Percentiles rank a stretch among this genome's conserved stretches.
phyloP scores from a whole-genome alignment of 352 stramenopile species.

The Proteromonas lacertae region DNA sequence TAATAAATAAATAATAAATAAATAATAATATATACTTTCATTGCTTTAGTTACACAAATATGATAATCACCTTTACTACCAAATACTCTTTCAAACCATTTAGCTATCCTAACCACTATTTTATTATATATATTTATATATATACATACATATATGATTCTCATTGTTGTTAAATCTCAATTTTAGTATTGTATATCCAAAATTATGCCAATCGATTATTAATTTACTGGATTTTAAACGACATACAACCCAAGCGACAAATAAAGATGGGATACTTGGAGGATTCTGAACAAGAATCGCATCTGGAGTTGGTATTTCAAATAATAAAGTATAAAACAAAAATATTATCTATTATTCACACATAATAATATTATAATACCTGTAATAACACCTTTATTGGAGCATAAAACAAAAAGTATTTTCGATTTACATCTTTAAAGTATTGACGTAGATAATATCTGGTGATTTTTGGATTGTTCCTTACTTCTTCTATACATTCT shows the following conservation, averaged over 20 bases:
- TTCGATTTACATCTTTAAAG: slow-evolving; percentile 19
- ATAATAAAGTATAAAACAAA: slow-evolving; percentile 23
- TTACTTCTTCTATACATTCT: slow-evolving; percentile 22
- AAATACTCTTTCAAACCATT: slow-evolving; percentile 29
- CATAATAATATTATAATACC: slow-evolving; percentile 6
- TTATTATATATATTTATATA: slow-evolving; percentile 20
- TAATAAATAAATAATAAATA: no score
- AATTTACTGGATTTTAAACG: slow-evolving; percentile 38
- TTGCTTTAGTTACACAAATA: slow-evolving; percentile 75
- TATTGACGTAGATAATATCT: slow-evolving; percentile 21
- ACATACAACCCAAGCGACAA: slow-evolving; percentile 36
- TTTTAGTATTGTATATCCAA: slow-evolving; percentile 91
- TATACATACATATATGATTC: no score
- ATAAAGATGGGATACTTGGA: slow-evolving; percentile 70
- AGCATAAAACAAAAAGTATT: slow-evolving; percentile 29
- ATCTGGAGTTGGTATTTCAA: slow-evolving; percentile 22
- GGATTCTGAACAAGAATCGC: slow-evolving; percentile 91
- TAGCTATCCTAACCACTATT: slow-evolving; percentile 13
- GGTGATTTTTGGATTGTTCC: slow-evolving; percentile 7
- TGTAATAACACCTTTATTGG: slow-evolving; percentile 33
- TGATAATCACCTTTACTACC: slow-evolving; percentile 56
- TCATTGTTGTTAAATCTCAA: no score
- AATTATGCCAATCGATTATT: slow-evolving; percentile 97
- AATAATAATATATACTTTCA: no score
- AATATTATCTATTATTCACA: slow-evolving; percentile 16